phyloP scores from a whole-genome alignment of 1,284 basidiomycete genomes.

The Trametes hirsuta region DNA sequence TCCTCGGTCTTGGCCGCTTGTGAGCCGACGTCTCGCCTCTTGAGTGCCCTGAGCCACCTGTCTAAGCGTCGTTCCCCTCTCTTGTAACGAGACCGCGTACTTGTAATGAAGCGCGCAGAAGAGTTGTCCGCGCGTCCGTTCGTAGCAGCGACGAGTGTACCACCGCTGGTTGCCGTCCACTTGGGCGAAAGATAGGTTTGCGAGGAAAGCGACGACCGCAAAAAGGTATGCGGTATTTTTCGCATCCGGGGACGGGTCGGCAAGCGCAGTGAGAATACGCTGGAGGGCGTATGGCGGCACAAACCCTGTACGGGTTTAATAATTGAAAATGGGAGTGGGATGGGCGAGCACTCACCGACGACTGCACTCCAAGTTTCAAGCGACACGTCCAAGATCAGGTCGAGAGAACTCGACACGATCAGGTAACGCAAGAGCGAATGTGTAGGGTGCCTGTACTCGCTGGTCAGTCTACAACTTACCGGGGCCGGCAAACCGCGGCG shows the following conservation, averaged over 20 bases:
- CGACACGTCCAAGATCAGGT: slow-evolving; percentile 62
- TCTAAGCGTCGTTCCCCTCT: background rate
- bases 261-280: slow-evolving; percentile 55
- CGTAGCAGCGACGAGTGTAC: slow-evolving; percentile 68
- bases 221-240: slow-evolving; percentile 67
- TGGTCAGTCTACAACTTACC: background rate
- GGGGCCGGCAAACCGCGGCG: background rate
- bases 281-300: slow-evolving; percentile 65
- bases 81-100: slow-evolving; percentile 6
- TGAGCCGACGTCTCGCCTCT: slow-evolving; percentile 63
- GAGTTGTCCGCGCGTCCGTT: slow-evolving; percentile 67
- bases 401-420: slow-evolving; percentile 71
- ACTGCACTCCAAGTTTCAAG: slow-evolving; percentile 65
- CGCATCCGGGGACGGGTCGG: slow-evolving; percentile 49
- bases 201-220: slow-evolving; percentile 67
- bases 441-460: slow-evolving; percentile 44
- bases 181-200: slow-evolving; percentile 71
- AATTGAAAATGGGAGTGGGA: background rate
- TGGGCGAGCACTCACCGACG: slow-evolving; percentile 45
- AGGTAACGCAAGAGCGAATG: slow-evolving; percentile 68
- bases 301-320: slow-evolving; percentile 43
- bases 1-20: slow-evolving; percentile 43
- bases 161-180: slow-evolving; percentile 66
- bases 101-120: slow-evolving; percentile 77
- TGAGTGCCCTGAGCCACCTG: slow-evolving; percentile 45